Conservation (phyloP, 2,329 filamentous ascomycete genomes). For the Ophiostoma himal-ulmi region DNA sequence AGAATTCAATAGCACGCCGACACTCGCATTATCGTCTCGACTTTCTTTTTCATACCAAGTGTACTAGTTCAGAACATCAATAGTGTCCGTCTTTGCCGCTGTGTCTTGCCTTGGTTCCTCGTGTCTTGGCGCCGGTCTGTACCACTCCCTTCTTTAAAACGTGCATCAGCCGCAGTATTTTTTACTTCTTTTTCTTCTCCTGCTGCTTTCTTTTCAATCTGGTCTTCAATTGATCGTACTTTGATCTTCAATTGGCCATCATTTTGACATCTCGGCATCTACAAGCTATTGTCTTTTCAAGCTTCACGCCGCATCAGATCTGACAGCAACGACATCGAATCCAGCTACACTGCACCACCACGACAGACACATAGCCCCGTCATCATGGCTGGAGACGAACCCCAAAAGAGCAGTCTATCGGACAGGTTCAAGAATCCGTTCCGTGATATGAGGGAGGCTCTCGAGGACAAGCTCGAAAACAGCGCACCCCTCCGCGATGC, state of each 20-base stretch:
- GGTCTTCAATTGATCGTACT: not conserved
- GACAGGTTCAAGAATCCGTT: constrained; percentile 48
- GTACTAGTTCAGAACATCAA: not conserved
- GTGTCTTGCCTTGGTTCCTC: constrained; percentile 2
- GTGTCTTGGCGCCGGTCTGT: constrained; percentile 6
- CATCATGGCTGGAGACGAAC: constrained; percentile 17
- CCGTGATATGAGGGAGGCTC: constrained; percentile 43
- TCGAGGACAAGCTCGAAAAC: constrained; percentile 51
- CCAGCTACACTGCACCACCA: not conserved
- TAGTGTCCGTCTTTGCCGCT: not conserved
- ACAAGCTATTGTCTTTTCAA: not conserved
- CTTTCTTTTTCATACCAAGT: not conserved
- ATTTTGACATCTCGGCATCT: too few relatives aligned
- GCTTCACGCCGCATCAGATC: not conserved
- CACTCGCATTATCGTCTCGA: not conserved
- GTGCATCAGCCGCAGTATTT: not conserved
- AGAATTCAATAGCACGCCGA: not conserved
- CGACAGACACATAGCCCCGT: not conserved
- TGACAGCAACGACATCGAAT: not conserved
- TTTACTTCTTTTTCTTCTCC: not conserved
- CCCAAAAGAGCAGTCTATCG: constrained; percentile 30
- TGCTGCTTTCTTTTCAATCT: not conserved
- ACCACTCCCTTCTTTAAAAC: not conserved
- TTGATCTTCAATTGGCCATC: too few relatives aligned
- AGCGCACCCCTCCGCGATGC: constrained; percentile 49